Base-by-base conservation (phyloP, 73 alveolate genomes). In the Symbiodinium natans region DNA sequence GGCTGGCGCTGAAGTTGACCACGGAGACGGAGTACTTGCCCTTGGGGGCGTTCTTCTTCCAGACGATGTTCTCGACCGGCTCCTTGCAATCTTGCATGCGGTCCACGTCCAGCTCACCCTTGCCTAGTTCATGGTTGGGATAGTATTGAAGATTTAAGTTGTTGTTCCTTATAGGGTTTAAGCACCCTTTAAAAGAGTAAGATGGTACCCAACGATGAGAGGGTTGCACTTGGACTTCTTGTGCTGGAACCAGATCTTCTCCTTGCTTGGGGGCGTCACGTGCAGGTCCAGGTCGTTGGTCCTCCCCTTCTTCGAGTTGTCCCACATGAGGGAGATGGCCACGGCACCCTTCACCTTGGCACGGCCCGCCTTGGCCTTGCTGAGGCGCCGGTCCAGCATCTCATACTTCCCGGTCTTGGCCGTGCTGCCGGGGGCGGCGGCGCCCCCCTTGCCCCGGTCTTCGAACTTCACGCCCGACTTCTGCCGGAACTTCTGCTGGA, bases 171-270 rank as follows among this genome's bases (percentile, higher is more conserved):
- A n/a, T n/a, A n/a, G n/a, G n/a, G n/a, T n/a, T n/a, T n/a, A n/a
- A n/a, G n/a, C n/a, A n/a, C n/a, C n/a, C n/a, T n/a, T n/a, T n/a
- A n/a, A n/a, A n/a, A n/a, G n/a, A n/a, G n/a, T n/a, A n/a, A n/a
- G n/a, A n/a, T n/a, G n/a, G n/a, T n/a, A n/a, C n/a, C n/a, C n/a
- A n/a, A n/a, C n/a, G n/a, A n/a, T n/a, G n/a, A n/a, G n/a, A n/a
- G n/a, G n/a, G n/a, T n/a, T n/a, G n/a, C 83, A 71, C 23, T 17
- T 36, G 39, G 83, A 71, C 83, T 71, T 71, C 39, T 71, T 71
- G 83, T 71, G 83, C 83, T 71, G 83, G 83, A n/a, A 71, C 83
- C 83, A 71, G 83, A 71, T 71, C 39, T 71, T 71, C 11, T 71
- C 83, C 83, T 71, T 71, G 83, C 83, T 71, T 17, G 83, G 83